Percentiles rank a stretch among this genome's conserved stretches.
Conservation (phyloP, 805 yeast genomes). For the Candida insectalens region DNA sequence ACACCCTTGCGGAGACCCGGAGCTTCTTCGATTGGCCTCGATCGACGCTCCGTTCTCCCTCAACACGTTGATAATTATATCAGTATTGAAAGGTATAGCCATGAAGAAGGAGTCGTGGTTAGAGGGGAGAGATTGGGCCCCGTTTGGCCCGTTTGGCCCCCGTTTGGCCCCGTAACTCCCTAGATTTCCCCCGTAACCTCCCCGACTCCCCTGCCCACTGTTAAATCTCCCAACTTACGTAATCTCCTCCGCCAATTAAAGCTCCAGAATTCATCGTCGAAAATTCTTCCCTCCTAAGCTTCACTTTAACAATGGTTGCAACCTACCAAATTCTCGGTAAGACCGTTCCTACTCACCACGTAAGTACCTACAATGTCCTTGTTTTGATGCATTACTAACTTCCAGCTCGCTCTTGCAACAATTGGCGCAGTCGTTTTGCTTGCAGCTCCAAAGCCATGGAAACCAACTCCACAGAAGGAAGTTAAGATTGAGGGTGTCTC, state of each 20-base stretch:
- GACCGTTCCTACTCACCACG: slow-evolving; percentile 73
- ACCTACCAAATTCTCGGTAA: slow-evolving; percentile 81
- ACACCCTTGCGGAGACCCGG: no score
- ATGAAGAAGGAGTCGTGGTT: slow-evolving; percentile 1
- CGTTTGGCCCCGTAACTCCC: no score
- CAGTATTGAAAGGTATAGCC: slow-evolving; percentile 11
- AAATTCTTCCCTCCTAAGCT: not conserved
- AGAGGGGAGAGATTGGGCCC: no score
- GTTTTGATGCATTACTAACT: not conserved
- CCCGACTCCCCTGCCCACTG: no score
- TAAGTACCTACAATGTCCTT: slow-evolving; percentile 20
- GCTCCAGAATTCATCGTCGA: not conserved
- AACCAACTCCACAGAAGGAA: slow-evolving; percentile 42
- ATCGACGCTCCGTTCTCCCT: slow-evolving; percentile 7
- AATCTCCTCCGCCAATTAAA: not conserved
- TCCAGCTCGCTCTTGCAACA: slow-evolving; percentile 63
- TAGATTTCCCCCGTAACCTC: no score
- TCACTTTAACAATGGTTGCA: slow-evolving; percentile 50
- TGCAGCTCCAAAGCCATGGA: slow-evolving; percentile 70
- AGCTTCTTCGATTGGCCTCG: no score
- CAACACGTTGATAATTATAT: slow-evolving; percentile 8
- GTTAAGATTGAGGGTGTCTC: slow-evolving; percentile 70
- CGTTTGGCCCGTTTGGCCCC: no score
- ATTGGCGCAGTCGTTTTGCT: slow-evolving; percentile 57
- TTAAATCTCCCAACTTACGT: no score